Percentiles rank a stretch among this genome's conserved stretches.
Evolutionary conservation across 768 basidiomycete species (phyloP).

Genomic region (Hemileccinum impolitum): DNA sequence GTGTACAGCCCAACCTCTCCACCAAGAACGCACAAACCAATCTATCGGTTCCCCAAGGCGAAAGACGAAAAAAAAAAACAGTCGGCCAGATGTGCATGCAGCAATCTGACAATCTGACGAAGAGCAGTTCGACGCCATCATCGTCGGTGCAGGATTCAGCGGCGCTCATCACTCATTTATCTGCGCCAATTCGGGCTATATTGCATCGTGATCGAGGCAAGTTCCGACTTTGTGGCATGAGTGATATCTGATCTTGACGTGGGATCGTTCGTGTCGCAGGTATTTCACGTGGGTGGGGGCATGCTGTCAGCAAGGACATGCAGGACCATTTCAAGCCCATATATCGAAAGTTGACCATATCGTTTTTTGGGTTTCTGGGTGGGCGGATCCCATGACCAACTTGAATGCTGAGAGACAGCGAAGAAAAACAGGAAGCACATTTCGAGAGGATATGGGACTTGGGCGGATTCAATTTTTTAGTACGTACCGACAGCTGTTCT

Average conservation of each 20-base stretch:
- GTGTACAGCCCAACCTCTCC: no score
- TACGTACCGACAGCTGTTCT: not conserved
- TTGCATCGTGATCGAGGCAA: slow-evolving; percentile 10
- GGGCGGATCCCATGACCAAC: not conserved
- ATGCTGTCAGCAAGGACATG: not conserved
- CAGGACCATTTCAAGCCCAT: slow-evolving; percentile 14
- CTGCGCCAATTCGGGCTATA: slow-evolving; percentile 5
- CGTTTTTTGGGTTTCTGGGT: not conserved
- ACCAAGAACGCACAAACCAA: no score
- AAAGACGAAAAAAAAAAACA: no score
- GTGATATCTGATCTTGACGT: no score
- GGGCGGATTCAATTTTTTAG: slow-evolving; percentile 8
- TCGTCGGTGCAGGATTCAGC: slow-evolving; percentile 16
- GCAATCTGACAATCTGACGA: not conserved
- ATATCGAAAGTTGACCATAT: slow-evolving; percentile 1
- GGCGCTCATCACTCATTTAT: slow-evolving; percentile 11
- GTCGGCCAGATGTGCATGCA: no score
- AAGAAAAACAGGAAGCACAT: slow-evolving; percentile 3
- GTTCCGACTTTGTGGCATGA: slow-evolving; percentile 6
- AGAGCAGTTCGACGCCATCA: slow-evolving; percentile 11
- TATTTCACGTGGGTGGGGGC: slow-evolving; percentile 8
- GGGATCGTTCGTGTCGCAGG: not conserved
- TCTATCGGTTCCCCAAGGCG: no score
- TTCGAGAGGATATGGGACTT: slow-evolving; percentile 9
- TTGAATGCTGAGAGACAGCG: not conserved